Percentiles rank a stretch among this genome's conserved stretches.
Evolutionary conservation across 2,329 filamentous ascomycete species (phyloP).

Genomic region (Teratosphaeria nubilosa): DNA sequence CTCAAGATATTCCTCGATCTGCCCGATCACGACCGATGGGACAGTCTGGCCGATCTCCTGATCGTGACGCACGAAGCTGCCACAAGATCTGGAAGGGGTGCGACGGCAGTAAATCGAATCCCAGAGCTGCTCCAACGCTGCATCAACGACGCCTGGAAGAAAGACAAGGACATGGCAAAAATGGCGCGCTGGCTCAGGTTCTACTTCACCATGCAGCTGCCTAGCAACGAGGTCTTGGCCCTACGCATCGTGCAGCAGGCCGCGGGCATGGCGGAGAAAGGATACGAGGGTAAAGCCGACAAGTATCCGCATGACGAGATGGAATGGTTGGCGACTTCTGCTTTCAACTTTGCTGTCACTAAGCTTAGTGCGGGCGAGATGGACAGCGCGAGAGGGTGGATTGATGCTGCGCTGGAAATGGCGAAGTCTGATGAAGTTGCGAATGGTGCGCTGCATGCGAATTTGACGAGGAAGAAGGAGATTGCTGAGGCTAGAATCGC

Average conservation of each 20-base stretch:
- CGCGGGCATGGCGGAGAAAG: slow-evolving; percentile 38
- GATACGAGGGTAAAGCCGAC: slow-evolving; percentile 10
- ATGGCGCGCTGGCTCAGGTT: slow-evolving; percentile 71
- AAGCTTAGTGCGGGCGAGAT: slow-evolving; percentile 49
- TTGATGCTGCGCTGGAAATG: slow-evolving; percentile 51
- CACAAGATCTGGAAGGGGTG: slow-evolving; percentile 15
- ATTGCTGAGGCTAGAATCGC: slow-evolving; percentile 6
- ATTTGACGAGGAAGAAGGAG: slow-evolving; percentile 28
- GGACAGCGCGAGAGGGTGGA: slow-evolving; percentile 50
- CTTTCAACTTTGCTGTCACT: slow-evolving; percentile 63
- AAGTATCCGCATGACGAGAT: slow-evolving; percentile 57
- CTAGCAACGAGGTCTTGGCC: slow-evolving; percentile 38
- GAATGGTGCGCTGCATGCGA: slow-evolving; percentile 26
- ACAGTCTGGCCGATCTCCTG: slow-evolving; percentile 38
- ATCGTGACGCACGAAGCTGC: slow-evolving; percentile 33
- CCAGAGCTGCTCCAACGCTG: slow-evolving; percentile 48
- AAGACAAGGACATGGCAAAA: slow-evolving; percentile 44
- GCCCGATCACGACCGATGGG: slow-evolving; percentile 28
- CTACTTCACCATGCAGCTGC: slow-evolving; percentile 58
- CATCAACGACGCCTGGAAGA: slow-evolving; percentile 54
- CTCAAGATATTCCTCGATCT: slow-evolving; percentile 36
- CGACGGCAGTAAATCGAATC: slow-evolving; percentile 11
- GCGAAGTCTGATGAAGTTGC: slow-evolving; percentile 48
- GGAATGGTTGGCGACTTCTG: slow-evolving; percentile 62
- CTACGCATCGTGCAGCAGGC: slow-evolving; percentile 52